Conservation (phyloP, 352 stramenopile species). For the Phytophthora pisi region DNA sequence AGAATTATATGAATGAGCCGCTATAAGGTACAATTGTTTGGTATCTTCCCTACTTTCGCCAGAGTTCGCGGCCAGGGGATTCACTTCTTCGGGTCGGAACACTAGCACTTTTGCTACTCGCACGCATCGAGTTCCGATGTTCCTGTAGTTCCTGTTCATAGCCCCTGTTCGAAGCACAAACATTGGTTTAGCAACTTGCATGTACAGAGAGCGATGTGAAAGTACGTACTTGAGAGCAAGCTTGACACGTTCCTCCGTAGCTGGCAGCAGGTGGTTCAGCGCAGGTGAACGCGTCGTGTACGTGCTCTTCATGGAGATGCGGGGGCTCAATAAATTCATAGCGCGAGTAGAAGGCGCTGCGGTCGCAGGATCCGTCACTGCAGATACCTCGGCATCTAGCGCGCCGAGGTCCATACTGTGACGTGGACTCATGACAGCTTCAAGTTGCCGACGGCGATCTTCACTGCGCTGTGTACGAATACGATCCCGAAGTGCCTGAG, state of each 20-base stretch:
- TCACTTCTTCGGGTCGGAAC: slow-evolving; percentile 1
- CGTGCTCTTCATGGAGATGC: slow-evolving; percentile 61
- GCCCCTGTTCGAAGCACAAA: slow-evolving; percentile 27
- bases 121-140: slow-evolving; percentile 22
- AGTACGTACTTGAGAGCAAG: slow-evolving; percentile 49
- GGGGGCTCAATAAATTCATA: slow-evolving; percentile 39
- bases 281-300: slow-evolving; percentile 70
- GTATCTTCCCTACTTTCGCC: slow-evolving; percentile 23
- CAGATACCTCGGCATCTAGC: slow-evolving; percentile 17
- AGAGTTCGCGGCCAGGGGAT: slow-evolving; percentile 18
- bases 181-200: slow-evolving; percentile 3
- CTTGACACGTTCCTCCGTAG: slow-evolving; percentile 66
- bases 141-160: slow-evolving; percentile 53
- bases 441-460: slow-evolving; percentile 45
- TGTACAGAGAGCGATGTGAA: no score
- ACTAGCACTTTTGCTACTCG: slow-evolving; percentile 8
- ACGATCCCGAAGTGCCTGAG: slow-evolving; percentile 66
- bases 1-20: neutral
- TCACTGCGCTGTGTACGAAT: slow-evolving; percentile 51
- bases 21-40: slow-evolving; percentile 23
- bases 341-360: slow-evolving; percentile 5
- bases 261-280: slow-evolving; percentile 66
- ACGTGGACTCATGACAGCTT: slow-evolving; percentile 49
- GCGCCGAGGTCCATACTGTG: slow-evolving; percentile 30
- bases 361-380: neutral